phyloP scores from a whole-genome alignment of 108 stramenopile genomes.

The Cyclotella distinguenda region DNA sequence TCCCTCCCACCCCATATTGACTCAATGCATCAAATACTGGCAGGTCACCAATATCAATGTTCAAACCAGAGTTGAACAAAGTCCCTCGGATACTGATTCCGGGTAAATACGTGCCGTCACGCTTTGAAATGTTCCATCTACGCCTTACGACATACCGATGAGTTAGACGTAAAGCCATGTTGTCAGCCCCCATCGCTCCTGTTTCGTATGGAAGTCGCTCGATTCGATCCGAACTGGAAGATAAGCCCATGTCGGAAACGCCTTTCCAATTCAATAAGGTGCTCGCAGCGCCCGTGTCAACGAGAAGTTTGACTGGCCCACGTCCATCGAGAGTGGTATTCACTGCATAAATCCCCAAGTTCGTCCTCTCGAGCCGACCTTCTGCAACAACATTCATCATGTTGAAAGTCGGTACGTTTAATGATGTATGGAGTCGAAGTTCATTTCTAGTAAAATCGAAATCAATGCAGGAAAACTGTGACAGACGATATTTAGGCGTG shows the following conservation, averaged over 20 bases:
- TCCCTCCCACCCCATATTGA: slow-evolving; percentile 65
- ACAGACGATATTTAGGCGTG: too few relatives aligned
- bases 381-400: slow-evolving; percentile 37
- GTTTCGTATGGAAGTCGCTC: slow-evolving; percentile 34
- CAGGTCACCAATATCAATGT: slow-evolving; percentile 77
- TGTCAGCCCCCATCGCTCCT: slow-evolving; percentile 78
- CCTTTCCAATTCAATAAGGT: slow-evolving; percentile 74
- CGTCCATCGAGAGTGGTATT: slow-evolving; percentile 57
- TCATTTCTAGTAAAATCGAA: slow-evolving; percentile 55
- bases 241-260: slow-evolving; percentile 51
- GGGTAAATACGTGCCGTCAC: slow-evolving; percentile 19
- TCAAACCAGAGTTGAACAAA: slow-evolving; percentile 10
- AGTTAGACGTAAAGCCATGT: slow-evolving; percentile 61
- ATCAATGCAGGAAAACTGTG: slow-evolving; percentile 55
- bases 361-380: slow-evolving; percentile 38
- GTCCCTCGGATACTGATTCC: slow-evolving; percentile 16
- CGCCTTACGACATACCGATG: slow-evolving; percentile 58
- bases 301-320: slow-evolving; percentile 73
- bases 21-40: slow-evolving; percentile 59
- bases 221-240: slow-evolving; percentile 30
- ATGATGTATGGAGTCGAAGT: slow-evolving; percentile 41
- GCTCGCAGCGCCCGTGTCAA: slow-evolving; percentile 71
- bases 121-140: slow-evolving; percentile 45
- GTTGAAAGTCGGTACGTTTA: slow-evolving; percentile 4
- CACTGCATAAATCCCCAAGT: slow-evolving; percentile 61